phyloP scores from a whole-genome alignment of 352 stramenopile genomes.

The Globisporangium yorkense region DNA sequence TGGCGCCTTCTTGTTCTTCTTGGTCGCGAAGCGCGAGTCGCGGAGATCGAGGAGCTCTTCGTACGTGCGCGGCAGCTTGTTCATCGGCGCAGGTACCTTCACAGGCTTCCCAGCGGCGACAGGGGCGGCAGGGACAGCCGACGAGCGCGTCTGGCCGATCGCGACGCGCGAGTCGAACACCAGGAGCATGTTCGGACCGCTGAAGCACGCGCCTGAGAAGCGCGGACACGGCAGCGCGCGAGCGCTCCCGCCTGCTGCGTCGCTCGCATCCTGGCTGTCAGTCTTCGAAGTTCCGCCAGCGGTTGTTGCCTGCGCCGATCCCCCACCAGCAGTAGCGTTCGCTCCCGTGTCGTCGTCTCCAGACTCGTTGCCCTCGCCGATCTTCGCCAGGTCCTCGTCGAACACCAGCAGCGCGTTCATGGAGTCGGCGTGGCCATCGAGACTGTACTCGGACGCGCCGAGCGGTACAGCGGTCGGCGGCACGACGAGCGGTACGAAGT shows the following conservation, averaged over 20 bases:
- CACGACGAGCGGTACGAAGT: slow-evolving; percentile 69
- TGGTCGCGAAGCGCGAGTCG: slow-evolving; percentile 70
- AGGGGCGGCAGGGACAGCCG: slow-evolving; percentile 30
- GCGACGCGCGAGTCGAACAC: slow-evolving; percentile 81
- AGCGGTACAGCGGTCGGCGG: slow-evolving; percentile 55
- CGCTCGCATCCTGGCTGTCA: neutral
- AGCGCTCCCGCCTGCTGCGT: slow-evolving; percentile 8
- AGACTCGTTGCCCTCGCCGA: slow-evolving; percentile 17
- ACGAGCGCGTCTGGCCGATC: slow-evolving; percentile 61
- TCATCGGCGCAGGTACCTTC: slow-evolving; percentile 26
- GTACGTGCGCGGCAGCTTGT: slow-evolving; percentile 69
- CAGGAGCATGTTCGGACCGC: slow-evolving; percentile 78
- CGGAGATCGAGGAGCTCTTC: slow-evolving; percentile 67
- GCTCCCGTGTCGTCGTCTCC: slow-evolving; percentile 14
- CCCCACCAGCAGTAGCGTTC: neutral
- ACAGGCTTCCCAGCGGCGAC: slow-evolving; percentile 46
- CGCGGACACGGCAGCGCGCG: slow-evolving; percentile 62
- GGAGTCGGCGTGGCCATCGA: slow-evolving; percentile 38
- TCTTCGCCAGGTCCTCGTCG: slow-evolving; percentile 67
- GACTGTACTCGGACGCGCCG: slow-evolving; percentile 53
- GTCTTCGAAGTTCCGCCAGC: neutral
- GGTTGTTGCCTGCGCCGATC: neutral
- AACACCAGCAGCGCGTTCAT: slow-evolving; percentile 52
- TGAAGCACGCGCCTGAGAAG: slow-evolving; percentile 77
- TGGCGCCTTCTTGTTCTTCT: slow-evolving; percentile 72